Conservation (phyloP, 2,329 filamentous ascomycete species). For the Phaeoacremonium minimum region DNA sequence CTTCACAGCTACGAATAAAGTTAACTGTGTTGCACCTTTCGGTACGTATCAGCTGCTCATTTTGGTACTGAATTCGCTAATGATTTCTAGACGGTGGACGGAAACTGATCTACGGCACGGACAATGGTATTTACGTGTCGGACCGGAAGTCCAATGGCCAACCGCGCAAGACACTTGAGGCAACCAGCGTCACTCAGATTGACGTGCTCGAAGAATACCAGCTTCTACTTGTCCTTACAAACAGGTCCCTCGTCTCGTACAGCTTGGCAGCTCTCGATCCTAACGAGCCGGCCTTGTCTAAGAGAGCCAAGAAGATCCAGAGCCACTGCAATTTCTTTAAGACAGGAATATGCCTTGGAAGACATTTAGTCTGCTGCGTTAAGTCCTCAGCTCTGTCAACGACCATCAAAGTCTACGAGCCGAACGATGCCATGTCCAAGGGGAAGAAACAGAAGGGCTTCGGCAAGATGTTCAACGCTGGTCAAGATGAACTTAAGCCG, state of each 20-base stretch:
- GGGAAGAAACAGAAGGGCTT: conserved; percentile 95
- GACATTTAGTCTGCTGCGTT: conserved; percentile 93
- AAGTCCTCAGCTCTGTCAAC: conserved; percentile 91
- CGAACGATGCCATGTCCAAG: conserved; percentile 89
- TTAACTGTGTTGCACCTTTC: conserved; percentile 92
- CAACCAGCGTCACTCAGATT: conserved; percentile 84
- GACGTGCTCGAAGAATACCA: conserved; percentile 95
- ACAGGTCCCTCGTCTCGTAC: conserved; percentile 90
- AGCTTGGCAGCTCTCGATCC: conserved; percentile 81
- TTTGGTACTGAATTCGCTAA: conserved; percentile 9
- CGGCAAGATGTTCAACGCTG: conserved; percentile 88
- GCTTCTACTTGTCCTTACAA: conserved; percentile 83
- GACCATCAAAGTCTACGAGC: conserved; percentile 98
- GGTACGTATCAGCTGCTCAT: conserved; percentile 46
- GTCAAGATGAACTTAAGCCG: conserved; percentile 91
- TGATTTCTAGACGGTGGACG: conserved; percentile 74
- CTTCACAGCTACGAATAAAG: conserved; percentile 66
- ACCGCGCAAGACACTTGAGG: conserved; percentile 75
- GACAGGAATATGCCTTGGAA: conserved; percentile 87
- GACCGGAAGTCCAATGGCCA: conserved; percentile 86
- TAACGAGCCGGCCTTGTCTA: conserved; percentile 74
- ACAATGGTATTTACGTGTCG: conserved; percentile 87
- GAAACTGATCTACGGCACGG: conserved; percentile 91
- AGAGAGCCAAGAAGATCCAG: conserved; percentile 91
- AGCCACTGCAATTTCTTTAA: conserved; percentile 99